Base-by-base conservation (phyloP, 2,329 filamentous ascomycete species). In the Eutypella sp. region DNA sequence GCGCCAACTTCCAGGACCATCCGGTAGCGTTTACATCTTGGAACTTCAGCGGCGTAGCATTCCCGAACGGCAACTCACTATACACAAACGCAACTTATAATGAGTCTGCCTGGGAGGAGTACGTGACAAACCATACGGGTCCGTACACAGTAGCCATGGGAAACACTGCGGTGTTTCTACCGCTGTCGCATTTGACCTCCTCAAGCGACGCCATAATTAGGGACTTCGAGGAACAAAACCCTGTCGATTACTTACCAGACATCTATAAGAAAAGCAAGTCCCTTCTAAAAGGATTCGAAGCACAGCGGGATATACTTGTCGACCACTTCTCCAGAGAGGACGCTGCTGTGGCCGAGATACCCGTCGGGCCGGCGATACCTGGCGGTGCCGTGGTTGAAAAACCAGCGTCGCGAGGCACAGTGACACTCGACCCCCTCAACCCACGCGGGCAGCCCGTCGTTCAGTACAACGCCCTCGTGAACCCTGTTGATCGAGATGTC, bases 1-100 rank as follows among this genome's bases (percentile, higher is more conserved):
- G 82, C 4, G 73, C 69, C 18, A 82, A 82, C 59, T 64, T 84
- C 3, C 71, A 79, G 59, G 78, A 84, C 57, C 75, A 55, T 22
- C 37, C 47, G 22, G 2, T 5, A 5, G 7, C 18, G n/a, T 9
- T 10, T 10, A 37, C 9, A 11, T 16, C 9, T 5, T 37, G 18
- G 34, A 37, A 4, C 34, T 37, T 15, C 34, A 37, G 34, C 34
- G 41, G 49, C 23, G 41, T 68, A 67, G 24, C 52, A 51, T 49
- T 57, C 33, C 58, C 56, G 4, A 45, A 52, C 10, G 38, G 36
- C 18, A 47, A 52, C 19, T 50, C 57, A 27, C 44, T 60, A 33
- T 47, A 44, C 15, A 34, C 36, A 36, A 60, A 63, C 42, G 34
- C 47, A n/a, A 58, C 58, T 4, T 61, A 62, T 44, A 52, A 55